Evolutionary conservation across 2,329 filamentous ascomycete species (phyloP).

Genomic region (Colletotrichum sp.): DNA sequence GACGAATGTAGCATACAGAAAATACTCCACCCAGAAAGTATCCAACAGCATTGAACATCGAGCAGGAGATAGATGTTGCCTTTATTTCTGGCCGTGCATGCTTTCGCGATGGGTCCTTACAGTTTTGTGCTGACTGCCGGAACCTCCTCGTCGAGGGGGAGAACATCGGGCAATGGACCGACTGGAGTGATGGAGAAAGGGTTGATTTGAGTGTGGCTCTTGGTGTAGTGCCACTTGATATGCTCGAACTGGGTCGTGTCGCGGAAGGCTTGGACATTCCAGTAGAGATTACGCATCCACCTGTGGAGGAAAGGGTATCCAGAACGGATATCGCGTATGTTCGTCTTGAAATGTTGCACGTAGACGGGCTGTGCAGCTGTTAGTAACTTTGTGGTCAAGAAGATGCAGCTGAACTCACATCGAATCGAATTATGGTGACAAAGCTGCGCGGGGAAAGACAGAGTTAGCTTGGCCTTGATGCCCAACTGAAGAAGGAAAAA

Average conservation of each 20-base stretch:
- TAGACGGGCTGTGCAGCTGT: conserved; percentile 62
- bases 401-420: conserved; percentile 41
- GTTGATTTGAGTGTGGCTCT: conserved; percentile 70
- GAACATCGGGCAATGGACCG: conserved; percentile 82
- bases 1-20: background rate
- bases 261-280: conserved; percentile 78
- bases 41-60: background rate
- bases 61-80: background rate
- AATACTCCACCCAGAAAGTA: background rate
- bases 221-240: conserved; percentile 81
- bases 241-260: conserved; percentile 92
- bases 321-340: conserved; percentile 81
- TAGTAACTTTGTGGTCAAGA: background rate
- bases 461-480: background rate
- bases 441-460: conserved; percentile 43
- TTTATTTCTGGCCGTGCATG: background rate
- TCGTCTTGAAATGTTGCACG: conserved; percentile 89
- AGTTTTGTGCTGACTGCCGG: conserved; percentile 46
- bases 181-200: conserved; percentile 79
- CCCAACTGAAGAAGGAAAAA: background rate
- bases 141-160: conserved; percentile 82
- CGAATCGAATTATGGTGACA: conserved; percentile 76
- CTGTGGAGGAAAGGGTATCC: conserved; percentile 82
- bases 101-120: background rate
- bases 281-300: conserved; percentile 87